phyloP scores from a whole-genome alignment of 2,329 filamentous ascomycete species.

The Penicillium sp. region DNA sequence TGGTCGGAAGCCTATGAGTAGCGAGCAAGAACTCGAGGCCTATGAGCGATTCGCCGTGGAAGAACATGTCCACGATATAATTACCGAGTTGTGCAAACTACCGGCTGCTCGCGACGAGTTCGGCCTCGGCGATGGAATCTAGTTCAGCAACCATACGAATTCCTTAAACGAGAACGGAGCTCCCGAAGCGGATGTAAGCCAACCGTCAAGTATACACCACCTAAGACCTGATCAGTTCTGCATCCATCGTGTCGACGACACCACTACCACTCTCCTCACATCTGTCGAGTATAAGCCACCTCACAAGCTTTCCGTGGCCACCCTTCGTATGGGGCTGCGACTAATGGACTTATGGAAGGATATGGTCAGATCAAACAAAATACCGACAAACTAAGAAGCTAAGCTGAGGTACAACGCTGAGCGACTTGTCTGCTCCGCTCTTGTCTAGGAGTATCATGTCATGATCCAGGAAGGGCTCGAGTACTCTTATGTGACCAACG shows the following conservation, averaged over 20 bases:
- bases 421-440: conserved; percentile 3
- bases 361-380: conserved; percentile 6
- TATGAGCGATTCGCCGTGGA: conserved; percentile 23
- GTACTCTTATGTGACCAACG: conserved; percentile 7
- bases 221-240: conserved; percentile 8
- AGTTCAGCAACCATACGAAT: conserved; percentile 12
- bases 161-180: conserved; percentile 3
- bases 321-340: conserved; percentile 1
- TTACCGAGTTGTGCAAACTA: conserved; percentile 36
- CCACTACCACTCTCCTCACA: conserved; percentile 1
- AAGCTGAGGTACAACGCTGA: conserved; percentile 5
- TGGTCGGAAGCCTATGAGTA: conserved; percentile 26
- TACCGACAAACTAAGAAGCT: conserved; percentile 1
- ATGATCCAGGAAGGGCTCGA: conserved; percentile 9
- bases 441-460: conserved; percentile 5
- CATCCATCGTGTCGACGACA: conserved; percentile 4
- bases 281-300: conserved; percentile 4
- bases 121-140: not conserved
- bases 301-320: not conserved
- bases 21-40: conserved; percentile 27
- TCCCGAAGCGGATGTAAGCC: not conserved
- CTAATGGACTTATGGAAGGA: conserved; percentile 9
- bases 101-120: conserved; percentile 22
- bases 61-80: conserved; percentile 33
- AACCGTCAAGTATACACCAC: not conserved